Base-by-base conservation (phyloP, 169 alveolate species). In the Cryptosporidium xiaoi region DNA sequence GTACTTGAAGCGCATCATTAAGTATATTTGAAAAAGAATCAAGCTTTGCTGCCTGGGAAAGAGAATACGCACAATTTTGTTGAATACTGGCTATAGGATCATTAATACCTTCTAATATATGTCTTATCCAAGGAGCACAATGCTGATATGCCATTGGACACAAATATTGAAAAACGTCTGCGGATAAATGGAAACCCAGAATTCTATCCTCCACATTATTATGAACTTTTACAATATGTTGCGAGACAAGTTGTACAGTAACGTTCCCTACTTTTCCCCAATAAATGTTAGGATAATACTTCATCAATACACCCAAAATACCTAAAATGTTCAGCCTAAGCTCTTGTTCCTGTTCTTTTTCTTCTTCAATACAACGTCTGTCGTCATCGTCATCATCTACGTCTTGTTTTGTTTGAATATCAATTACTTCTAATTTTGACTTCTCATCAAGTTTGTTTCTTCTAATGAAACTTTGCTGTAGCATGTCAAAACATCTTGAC, bases 51-150 rank as follows among this genome's bases (percentile, higher is more conserved):
- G 87, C 87, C 51, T 77, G 87, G 4, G 87, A 68, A n/a, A 77
- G 65, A 31, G 87, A 77, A 44, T 60, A 77, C 46, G 87, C 87
- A 40, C 87, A 77, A 44, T 77, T 77, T 20, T 77, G 87, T 40
- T 77, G 87, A 77, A 77, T 77, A 77, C 87, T 77, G 29, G 87
- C 87, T 46, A 77, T 44, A 12, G 87, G 87, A 60, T 77, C 87
- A 44, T 77, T 77, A 24, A 77, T 77, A 44, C 87, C 87, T 31
- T 77, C 87, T 20, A 77, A 40, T 24, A 77, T 60, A 77, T 60
- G 71, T 40, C 64, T 68, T 44, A 77, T 18, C 87, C 87, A 77
- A 18, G 87, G 87, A 3, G 40, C 27, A 62, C 87, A 77, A 62
- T 77, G 87, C 16, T 36, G 87, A n/a, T 77, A 77, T 33, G 87